Base-by-base conservation (phyloP, 441 rosid genomes). In the Arabidopsis lyrata region DNA sequence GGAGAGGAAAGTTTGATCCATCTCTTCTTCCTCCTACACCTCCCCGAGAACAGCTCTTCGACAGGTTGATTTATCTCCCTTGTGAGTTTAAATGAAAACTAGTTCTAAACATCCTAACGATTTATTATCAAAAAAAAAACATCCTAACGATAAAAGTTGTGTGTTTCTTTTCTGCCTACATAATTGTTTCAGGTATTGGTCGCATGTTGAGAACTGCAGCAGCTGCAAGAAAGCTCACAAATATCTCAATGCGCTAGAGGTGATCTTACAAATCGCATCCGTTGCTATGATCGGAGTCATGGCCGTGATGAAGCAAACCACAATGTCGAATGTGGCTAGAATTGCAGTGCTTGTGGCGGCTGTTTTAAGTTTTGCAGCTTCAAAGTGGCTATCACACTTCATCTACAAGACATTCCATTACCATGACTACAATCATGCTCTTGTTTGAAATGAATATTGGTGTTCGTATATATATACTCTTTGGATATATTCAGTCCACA, bases 341-440 rank as follows among this genome's bases (percentile, higher is more conserved):
- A 73, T 45, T 41, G 22, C 73, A 0, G 44, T 87, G 70, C 88
- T 88, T 4, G 77, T 76, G 5, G 73, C 80, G 47, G 93, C 95
- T 0, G 75, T 92, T 35, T 45, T 82, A 14, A 87, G 87, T 81
- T 87, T 92, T 68, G 91, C 84, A 22, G 91, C 92, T 54, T 91
- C 97, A 13, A 91, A 80, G 82, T 86, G 90, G 95, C 73, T 91
- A 74, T 81, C 92, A 63, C 88, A 86, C 35, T 91, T 90, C 84
- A 80, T 91, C 63, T 77, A 82, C 88, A 90, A 86, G 68, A 88
- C 77, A 52, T 90, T 94, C 73, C 95, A 78, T 81, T 88, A 70
- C 81, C 99, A 89, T 74, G 99, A 90, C 78, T 94, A 91, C 52
- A 84, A 86, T 66, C 99, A 94, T 79, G 95, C 98, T 67, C 75